Evolutionary conservation across 208 protist species (phyloP).

Genomic region (Perkinsela sp.): DNA sequence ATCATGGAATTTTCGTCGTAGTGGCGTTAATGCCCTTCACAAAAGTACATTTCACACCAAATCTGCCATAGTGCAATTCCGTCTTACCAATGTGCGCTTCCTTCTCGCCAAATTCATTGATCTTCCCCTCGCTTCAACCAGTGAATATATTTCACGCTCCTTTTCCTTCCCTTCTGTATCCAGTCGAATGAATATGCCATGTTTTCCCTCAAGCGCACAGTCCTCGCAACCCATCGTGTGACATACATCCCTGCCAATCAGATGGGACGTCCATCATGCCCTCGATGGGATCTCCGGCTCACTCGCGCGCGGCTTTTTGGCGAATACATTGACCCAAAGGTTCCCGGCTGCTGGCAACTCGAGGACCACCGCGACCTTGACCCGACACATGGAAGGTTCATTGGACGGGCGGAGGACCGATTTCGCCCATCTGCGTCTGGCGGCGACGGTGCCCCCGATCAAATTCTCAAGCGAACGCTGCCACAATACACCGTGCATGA

Average conservation of each 20-base stretch:
- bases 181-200: too few relatives aligned
- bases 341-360: slow-evolving; percentile 46
- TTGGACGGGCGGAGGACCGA: slow-evolving; percentile 41
- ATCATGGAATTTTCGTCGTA: too few relatives aligned
- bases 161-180: too few relatives aligned
- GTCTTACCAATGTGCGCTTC: too few relatives aligned
- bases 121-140: too few relatives aligned
- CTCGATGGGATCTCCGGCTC: slow-evolving; percentile 52
- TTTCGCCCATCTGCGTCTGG: slow-evolving; percentile 17
- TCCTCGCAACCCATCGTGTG: slow-evolving; percentile 18
- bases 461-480: slow-evolving; percentile 51
- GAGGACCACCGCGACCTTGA: slow-evolving; percentile 63
- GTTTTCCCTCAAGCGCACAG: too few relatives aligned
- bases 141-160: too few relatives aligned
- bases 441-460: slow-evolving; percentile 46
- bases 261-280: slow-evolving; percentile 39
- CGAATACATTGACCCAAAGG: slow-evolving; percentile 61
- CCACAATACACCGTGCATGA: slow-evolving; percentile 66
- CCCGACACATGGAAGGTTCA: slow-evolving; percentile 58
- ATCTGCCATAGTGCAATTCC: too few relatives aligned
- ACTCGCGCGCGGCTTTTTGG: slow-evolving; percentile 48
- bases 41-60: too few relatives aligned
- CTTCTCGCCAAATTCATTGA: too few relatives aligned
- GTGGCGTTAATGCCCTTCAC: too few relatives aligned
- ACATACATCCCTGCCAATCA: slow-evolving; percentile 22